Conservation (phyloP, 2,329 filamentous ascomycete genomes). For the Penicillium hordei region DNA sequence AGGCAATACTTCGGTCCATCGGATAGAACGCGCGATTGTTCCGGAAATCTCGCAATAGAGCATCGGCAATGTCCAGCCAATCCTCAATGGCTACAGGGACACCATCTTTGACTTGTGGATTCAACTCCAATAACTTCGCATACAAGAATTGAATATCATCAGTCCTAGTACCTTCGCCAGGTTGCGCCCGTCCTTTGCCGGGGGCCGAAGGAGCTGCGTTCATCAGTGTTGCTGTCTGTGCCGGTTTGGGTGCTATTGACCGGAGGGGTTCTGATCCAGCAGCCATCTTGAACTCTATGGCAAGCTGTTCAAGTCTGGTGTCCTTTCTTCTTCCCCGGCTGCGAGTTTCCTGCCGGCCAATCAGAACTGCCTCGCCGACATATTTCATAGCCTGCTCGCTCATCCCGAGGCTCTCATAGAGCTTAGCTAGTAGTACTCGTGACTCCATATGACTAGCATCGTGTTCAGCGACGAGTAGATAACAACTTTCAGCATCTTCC, state of each 20-base stretch:
- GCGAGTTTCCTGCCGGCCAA: constrained; percentile 51
- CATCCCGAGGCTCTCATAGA: constrained; percentile 75
- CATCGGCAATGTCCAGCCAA: constrained; percentile 60
- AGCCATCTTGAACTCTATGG: constrained; percentile 37
- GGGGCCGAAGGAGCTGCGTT: constrained; percentile 14
- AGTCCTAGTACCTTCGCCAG: constrained; percentile 38
- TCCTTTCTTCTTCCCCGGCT: constrained; percentile 35
- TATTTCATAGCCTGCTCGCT: constrained; percentile 75
- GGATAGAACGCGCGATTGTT: constrained; percentile 62
- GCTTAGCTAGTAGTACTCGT: constrained; percentile 74
- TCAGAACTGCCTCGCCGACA: constrained; percentile 70
- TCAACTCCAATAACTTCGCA: constrained; percentile 48
- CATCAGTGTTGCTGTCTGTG: constrained; percentile 15
- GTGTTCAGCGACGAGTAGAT: constrained; percentile 69
- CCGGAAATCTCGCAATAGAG: constrained; percentile 60
- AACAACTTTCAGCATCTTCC: constrained; percentile 72
- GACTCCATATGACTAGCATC: constrained; percentile 73
- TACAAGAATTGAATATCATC: constrained; percentile 49
- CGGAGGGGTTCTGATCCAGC: constrained; percentile 23
- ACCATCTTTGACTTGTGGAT: constrained; percentile 50
- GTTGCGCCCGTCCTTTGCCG: constrained; percentile 24
- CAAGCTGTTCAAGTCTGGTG: constrained; percentile 43
- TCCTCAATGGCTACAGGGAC: constrained; percentile 53
- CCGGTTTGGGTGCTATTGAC: constrained; percentile 22
- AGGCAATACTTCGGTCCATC: constrained; percentile 51